phyloP scores from a whole-genome alignment of 1,139 yeast genomes.

The Blastobotrys elegans region DNA sequence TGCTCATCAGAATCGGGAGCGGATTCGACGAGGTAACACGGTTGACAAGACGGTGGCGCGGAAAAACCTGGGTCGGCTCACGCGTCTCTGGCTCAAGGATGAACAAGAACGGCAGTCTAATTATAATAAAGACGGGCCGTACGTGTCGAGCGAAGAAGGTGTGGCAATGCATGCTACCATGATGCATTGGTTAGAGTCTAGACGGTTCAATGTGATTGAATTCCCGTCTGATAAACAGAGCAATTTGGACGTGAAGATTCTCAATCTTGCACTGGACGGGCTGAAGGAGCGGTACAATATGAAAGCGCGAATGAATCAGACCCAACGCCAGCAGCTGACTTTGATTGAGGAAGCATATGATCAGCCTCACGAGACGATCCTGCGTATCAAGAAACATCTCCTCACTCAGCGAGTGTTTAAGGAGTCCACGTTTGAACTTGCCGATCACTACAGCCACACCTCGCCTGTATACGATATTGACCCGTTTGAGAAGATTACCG shows the following conservation, averaged over 20 bases:
- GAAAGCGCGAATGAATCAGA: conserved; percentile 77
- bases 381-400: conserved; percentile 74
- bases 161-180: conserved; percentile 78
- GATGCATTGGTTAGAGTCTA: conserved; percentile 89
- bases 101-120: conserved; percentile 86
- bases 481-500: conserved; percentile 92
- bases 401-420: conserved; percentile 89
- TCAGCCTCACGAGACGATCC: conserved; percentile 89
- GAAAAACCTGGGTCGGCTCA: conserved; percentile 85
- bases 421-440: conserved; percentile 83
- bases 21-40: conserved; percentile 80
- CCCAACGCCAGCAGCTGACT: conserved; percentile 89
- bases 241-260: conserved; percentile 64
- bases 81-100: conserved; percentile 85
- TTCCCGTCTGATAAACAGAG: conserved; percentile 86
- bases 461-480: conserved; percentile 85
- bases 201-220: conserved; percentile 83
- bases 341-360: conserved; percentile 95
- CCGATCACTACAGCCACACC: conserved; percentile 82
- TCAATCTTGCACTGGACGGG: conserved; percentile 84
- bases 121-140: conserved; percentile 85
- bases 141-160: conserved; percentile 80
- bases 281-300: conserved; percentile 78
- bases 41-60: conserved; percentile 93
- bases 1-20: conserved; percentile 87